These are phyloP conservation scores for Phaeosphaeriaceae sp. DNA, from an alignment of 2,329 filamentous ascomycete species.

Conservation along the genomic window DNA sequence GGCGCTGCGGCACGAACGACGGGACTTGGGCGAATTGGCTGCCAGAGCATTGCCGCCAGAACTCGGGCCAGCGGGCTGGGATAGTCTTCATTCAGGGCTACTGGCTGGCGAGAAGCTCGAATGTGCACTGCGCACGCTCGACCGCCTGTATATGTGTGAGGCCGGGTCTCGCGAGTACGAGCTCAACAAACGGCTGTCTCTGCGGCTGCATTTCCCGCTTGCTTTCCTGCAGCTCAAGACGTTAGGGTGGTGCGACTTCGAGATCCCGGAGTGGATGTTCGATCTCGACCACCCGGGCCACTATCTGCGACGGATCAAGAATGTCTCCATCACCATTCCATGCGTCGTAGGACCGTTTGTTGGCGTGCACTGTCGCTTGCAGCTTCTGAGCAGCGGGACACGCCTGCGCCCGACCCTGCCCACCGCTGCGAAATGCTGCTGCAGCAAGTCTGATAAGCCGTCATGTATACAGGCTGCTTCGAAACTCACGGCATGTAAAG, in stretches of 20 bases:
- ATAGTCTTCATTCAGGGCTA: slow-evolving; percentile 7
- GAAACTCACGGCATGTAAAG: too few species aligned
- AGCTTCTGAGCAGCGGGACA: slow-evolving; percentile 6
- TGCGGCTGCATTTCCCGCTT: slow-evolving; percentile 35
- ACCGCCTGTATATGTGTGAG: slow-evolving; percentile 26
- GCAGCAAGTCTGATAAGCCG: too few species aligned
- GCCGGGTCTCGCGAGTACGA: slow-evolving; percentile 32
- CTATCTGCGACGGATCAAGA: slow-evolving; percentile 46
- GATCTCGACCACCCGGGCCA: slow-evolving; percentile 53
- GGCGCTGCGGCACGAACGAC: too few species aligned
- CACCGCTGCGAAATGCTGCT: too few species aligned
- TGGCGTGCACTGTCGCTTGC: slow-evolving; percentile 19
- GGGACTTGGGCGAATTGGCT: too few species aligned
- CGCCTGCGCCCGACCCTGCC: too few species aligned
- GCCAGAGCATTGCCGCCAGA: too few species aligned
- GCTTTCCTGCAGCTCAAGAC: slow-evolving; percentile 33
- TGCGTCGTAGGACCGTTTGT: slow-evolving; percentile 41
- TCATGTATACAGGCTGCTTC: too few species aligned
- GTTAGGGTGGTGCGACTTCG: slow-evolving; percentile 25
- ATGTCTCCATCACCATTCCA: slow-evolving; percentile 44
- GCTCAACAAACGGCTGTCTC: slow-evolving; percentile 40
- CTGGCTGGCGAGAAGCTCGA: slow-evolving; percentile 33
- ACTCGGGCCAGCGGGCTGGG: too few species aligned
- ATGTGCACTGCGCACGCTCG: slow-evolving; percentile 32
- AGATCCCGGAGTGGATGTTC: slow-evolving; percentile 43